Percentiles rank a stretch among this genome's conserved stretches.
Evolutionary conservation across 108 stramenopile species (phyloP).

Genomic region (Cyclotella sp.): DNA sequence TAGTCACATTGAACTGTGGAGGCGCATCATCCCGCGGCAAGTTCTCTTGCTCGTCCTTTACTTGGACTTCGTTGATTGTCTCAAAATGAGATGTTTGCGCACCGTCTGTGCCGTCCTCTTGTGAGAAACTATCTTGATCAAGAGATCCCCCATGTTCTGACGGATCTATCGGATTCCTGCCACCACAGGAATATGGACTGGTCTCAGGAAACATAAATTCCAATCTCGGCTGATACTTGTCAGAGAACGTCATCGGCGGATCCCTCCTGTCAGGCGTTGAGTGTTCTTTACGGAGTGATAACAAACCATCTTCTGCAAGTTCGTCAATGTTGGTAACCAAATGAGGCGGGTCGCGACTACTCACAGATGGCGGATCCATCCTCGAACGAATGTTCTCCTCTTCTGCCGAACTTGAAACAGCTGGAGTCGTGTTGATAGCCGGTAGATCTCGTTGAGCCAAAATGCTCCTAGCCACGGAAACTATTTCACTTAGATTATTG

Average conservation of each 20-base stretch:
- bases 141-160: slow-evolving; percentile 10
- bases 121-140: slow-evolving; percentile 1
- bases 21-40: neutral
- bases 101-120: neutral
- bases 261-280: slow-evolving; percentile 2
- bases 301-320: neutral
- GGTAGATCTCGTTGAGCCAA: neutral
- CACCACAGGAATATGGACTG: neutral
- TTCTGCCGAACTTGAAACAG: neutral
- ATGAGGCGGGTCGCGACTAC: slow-evolving; percentile 3
- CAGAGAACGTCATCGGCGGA: neutral
- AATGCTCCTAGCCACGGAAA: neutral
- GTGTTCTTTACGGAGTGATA: neutral
- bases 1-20: neutral
- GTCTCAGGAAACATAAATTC: neutral
- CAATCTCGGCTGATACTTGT: neutral
- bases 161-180: slow-evolving; percentile 3
- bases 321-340: neutral
- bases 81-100: neutral
- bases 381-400: neutral
- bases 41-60: neutral
- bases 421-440: neutral
- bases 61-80: neutral
- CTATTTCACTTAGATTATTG: neutral
- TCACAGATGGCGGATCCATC: slow-evolving; percentile 7